phyloP scores from a whole-genome alignment of 163 green algal genomes.

The Volvox carteri region DNA sequence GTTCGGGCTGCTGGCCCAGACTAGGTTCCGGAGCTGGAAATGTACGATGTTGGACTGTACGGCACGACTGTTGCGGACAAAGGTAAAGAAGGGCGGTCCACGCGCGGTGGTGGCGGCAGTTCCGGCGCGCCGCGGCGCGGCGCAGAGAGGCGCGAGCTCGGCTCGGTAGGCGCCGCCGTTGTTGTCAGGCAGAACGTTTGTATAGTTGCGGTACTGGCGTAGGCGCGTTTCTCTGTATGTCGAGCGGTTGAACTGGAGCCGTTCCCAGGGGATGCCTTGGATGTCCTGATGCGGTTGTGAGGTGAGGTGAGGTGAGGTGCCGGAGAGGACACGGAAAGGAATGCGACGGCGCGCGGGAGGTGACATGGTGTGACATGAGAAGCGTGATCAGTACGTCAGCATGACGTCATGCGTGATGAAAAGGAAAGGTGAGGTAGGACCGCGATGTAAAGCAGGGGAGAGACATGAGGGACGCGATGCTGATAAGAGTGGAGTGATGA shows the following conservation, averaged over 20 bases:
- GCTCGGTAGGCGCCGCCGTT: slow-evolving; percentile 35
- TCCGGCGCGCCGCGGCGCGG: not conserved
- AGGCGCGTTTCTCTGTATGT: slow-evolving; percentile 78
- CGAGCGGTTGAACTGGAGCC: slow-evolving; percentile 80
- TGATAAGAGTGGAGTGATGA: no score
- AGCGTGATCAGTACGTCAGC: no score
- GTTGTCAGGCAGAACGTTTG: slow-evolving; percentile 83
- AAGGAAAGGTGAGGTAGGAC: no score
- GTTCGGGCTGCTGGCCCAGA: slow-evolving; percentile 85
- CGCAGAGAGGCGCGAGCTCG: slow-evolving; percentile 41
- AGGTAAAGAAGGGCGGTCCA: slow-evolving; percentile 57
- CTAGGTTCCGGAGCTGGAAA: slow-evolving; percentile 93
- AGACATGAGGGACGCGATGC: no score
- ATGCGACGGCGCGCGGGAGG: no score
- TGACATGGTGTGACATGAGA: no score
- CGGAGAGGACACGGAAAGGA: no score
- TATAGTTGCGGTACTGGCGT: slow-evolving; percentile 90
- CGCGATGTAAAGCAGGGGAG: no score
- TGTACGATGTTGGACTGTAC: slow-evolving; percentile 78
- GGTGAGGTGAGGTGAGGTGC: no score
- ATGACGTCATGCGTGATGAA: no score
- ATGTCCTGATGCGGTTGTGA: slow-evolving; percentile 13
- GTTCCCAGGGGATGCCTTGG: slow-evolving; percentile 92
- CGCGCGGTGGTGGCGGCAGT: not conserved
- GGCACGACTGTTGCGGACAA: slow-evolving; percentile 61